These are phyloP conservation scores for Porodaedalea pini DNA, from an alignment of 1,284 basidiomycete genomes.

Conservation along the genomic window DNA sequence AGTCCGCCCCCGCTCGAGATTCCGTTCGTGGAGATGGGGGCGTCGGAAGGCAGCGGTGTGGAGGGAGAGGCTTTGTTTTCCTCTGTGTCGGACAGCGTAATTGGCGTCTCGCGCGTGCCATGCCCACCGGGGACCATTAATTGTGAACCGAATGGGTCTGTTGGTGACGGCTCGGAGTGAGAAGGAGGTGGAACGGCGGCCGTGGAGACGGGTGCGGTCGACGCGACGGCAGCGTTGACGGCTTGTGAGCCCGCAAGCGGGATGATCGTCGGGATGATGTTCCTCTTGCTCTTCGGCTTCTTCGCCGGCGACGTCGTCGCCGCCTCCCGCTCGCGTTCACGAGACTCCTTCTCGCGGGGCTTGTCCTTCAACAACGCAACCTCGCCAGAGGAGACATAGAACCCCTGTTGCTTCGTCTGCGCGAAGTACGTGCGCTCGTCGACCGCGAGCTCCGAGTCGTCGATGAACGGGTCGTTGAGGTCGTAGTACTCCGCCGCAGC, in stretches of 20 bases:
- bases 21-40: slow-evolving; percentile 10
- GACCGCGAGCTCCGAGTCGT: slow-evolving; percentile 90
- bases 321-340: slow-evolving; percentile 6
- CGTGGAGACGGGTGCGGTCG: slow-evolving; percentile 23
- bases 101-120: slow-evolving; percentile 54
- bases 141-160: slow-evolving; percentile 3
- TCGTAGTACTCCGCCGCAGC: slow-evolving; percentile 79
- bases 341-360: slow-evolving; percentile 28
- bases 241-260: slow-evolving; percentile 28
- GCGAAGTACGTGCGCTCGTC: slow-evolving; percentile 90
- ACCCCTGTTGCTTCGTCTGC: slow-evolving; percentile 92
- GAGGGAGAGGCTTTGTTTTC: slow-evolving; percentile 27
- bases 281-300: slow-evolving; percentile 66
- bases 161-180: slow-evolving; percentile 20
- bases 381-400: slow-evolving; percentile 86
- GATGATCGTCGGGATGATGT: slow-evolving; percentile 32
- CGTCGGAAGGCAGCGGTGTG: slow-evolving; percentile 31
- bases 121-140: not conserved
- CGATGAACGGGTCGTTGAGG: slow-evolving; percentile 90
- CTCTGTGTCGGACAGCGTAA: slow-evolving; percentile 41
- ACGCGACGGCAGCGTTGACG: slow-evolving; percentile 19
- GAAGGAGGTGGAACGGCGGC: slow-evolving; percentile 2
- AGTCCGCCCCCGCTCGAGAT: slow-evolving; percentile 29
- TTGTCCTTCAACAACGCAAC: slow-evolving; percentile 82
- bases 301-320: slow-evolving; percentile 47